These are phyloP conservation scores for Hymenoscyphus salicellus DNA, from an alignment of 2,329 filamentous ascomycete genomes.

Conservation along the genomic window DNA sequence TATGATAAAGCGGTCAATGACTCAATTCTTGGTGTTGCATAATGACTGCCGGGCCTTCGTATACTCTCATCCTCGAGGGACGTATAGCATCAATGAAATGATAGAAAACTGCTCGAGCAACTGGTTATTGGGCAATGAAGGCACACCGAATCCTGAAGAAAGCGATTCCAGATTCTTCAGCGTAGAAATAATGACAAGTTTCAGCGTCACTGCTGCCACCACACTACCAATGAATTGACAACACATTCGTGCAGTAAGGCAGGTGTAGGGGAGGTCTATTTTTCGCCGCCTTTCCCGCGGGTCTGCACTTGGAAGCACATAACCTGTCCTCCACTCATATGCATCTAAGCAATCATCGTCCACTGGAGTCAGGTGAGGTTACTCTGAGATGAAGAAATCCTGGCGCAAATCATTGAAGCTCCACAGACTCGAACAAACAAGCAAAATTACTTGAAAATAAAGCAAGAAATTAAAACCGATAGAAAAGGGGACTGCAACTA, in stretches of 20 bases:
- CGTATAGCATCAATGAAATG: neutral
- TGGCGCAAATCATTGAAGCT: neutral
- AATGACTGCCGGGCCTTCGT: neutral
- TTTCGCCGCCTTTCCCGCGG: neutral
- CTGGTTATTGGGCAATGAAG: neutral
- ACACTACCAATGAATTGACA: conserved; percentile 2
- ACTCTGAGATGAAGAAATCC: neutral
- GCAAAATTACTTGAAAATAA: neutral
- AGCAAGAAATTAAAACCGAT: neutral
- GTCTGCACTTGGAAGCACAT: neutral
- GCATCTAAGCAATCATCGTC: conserved; percentile 1
- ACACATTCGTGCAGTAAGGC: neutral
- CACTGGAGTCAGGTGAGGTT: neutral
- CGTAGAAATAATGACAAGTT: neutral
- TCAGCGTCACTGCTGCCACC: neutral
- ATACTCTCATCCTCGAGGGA: neutral
- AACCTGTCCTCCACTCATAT: neutral
- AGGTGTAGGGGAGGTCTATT: neutral
- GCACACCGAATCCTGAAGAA: neutral
- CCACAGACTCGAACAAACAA: neutral
- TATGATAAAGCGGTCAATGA: neutral
- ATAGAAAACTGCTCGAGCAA: neutral
- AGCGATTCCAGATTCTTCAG: neutral
- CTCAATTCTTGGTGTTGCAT: neutral
- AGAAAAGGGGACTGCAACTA: neutral